Base-by-base conservation (phyloP, 441 rosid genomes). In the Eutrema salsugineum region DNA sequence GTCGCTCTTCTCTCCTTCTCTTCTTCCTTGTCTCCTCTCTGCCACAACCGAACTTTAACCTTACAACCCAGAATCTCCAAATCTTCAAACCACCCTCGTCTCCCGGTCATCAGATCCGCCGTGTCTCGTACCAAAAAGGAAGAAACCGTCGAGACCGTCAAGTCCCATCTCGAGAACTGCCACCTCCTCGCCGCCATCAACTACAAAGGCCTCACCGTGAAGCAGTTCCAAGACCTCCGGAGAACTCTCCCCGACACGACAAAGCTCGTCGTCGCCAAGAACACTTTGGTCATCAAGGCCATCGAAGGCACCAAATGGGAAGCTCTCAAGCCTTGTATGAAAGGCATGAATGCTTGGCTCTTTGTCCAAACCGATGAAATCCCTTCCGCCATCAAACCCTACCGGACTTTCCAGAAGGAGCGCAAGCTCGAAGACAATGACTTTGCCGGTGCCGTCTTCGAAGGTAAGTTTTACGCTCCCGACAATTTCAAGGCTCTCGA, bases 341-440 rank as follows among this genome's bases (percentile, higher is more conserved):
- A 77, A 59, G 97, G 99, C 8, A 94, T 94, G 99, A 91, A 94
- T 49, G 97, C 86, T 30, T 94, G 97, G 95, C 86, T 91, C 33
- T 94, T 94, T 56, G 97, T 91, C 17, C 97, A 90, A 59, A 83
- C 77, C 11, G 99, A 94, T 68, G 99, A 94, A 66, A 90, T 94
- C 36, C 99, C 97, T 1, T 84, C 86, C 11, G 93, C 97, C 3
- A 72, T 94, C 42, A 91, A 86, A 76, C 99, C 99, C 5, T 94
- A 88, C 70, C 76, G 97, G 78, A 58, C 32, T n/a, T 94, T 94
- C 57, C 91, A 87, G 64, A 90, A 83, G 78, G 99, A 88, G 72
- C 82, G 82, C 38, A 91, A 88, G 79, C 72, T 91, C 49, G 95
- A 91, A 46, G 75, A 70, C 10, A 93, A 88, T 66, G 99, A 94